Evolutionary conservation across 164 flowering plant genomes (phyloP), one percentile per base, ranked within the genome.

Genomic region (Macadamia tetraphylla): DNA sequence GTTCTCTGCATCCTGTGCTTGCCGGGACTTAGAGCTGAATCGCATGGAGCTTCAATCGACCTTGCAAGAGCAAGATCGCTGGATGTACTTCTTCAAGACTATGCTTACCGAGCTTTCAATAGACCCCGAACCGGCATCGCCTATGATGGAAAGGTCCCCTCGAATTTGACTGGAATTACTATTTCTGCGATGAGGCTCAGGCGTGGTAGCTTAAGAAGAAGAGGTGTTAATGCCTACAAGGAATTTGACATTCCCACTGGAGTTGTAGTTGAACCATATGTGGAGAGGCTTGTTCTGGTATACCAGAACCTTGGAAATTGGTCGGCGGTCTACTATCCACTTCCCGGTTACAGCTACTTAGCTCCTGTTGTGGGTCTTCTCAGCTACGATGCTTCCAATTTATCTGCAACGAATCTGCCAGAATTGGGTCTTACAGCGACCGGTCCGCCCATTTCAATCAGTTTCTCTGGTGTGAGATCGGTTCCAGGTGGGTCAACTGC

Each of bases 51-150:
- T 10, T 51, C 55, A 43, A 35, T 2, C 40, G 4, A 35, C 40
- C 40, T 23, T 23, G 23, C 23, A 23, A 23, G 5, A 35, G 40
- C 40, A 35, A 35, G 40, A 35, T 35, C 73, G 56, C 76, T 89
- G 0, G 98, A 94, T 77, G 77, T 87, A 7, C 80, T 90, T 70
- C 97, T 94, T n/a, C 97, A 94, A 70, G 94, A 86, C 60, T 88
- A 90, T 75, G 97, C 97, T 61, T 94, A 73, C 71, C 71, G 81
- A 78, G 90, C 94, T 17, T 81, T 94, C 23, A 73, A 60, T 63
- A 81, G 77, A 2, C 94, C 98, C 0, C 80, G 63, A 62, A 94
- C 99, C 0, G 99, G 98, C 23, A 59, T 72, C 30, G 56, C 74
- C 3, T 92, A 70, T 60, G 78, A 83, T 48, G 97, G 81, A 35